Percentiles rank a stretch among this genome's conserved stretches.
phyloP scores from a whole-genome alignment of 176 grass and related monocot species.

The Aechmea fasciata region DNA sequence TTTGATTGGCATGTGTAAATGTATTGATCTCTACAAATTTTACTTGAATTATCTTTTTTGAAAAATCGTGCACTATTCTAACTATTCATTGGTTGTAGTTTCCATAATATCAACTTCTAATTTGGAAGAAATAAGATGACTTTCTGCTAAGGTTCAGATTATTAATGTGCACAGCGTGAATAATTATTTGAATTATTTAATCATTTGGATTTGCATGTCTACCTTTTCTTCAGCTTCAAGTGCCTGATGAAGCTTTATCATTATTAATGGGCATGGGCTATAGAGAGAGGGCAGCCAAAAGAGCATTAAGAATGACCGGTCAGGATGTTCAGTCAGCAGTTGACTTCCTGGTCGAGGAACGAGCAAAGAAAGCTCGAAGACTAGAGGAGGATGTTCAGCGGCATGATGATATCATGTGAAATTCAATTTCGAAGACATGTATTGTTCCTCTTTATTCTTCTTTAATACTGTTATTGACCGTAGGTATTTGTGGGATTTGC shows the following conservation, averaged over 20 bases:
- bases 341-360: constrained; percentile 72
- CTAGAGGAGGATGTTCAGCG: constrained; percentile 44
- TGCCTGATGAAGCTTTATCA: constrained; percentile 86
- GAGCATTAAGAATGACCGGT: constrained; percentile 76
- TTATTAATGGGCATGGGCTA: constrained; percentile 85
- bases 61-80: neutral
- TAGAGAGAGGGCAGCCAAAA: constrained; percentile 55
- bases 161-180: neutral
- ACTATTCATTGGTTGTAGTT: too few relatives aligned
- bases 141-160: neutral
- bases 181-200: too few relatives aligned
- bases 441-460: constrained; percentile 1
- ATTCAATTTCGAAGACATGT: constrained; percentile 13
- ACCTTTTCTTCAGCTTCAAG: constrained; percentile 65
- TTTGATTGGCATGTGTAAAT: neutral
- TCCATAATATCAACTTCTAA: too few relatives aligned
- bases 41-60: constrained; percentile 5
- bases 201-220: neutral
- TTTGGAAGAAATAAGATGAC: too few relatives aligned
- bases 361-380: constrained; percentile 52
- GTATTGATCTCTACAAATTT: neutral
- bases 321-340: constrained; percentile 82
- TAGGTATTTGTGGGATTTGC: constrained; percentile 10
- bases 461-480: constrained; percentile 16
- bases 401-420: constrained; percentile 59